Base-by-base conservation (phyloP, 192 early-diverging fungal species). In the Backusella morwellensis region DNA sequence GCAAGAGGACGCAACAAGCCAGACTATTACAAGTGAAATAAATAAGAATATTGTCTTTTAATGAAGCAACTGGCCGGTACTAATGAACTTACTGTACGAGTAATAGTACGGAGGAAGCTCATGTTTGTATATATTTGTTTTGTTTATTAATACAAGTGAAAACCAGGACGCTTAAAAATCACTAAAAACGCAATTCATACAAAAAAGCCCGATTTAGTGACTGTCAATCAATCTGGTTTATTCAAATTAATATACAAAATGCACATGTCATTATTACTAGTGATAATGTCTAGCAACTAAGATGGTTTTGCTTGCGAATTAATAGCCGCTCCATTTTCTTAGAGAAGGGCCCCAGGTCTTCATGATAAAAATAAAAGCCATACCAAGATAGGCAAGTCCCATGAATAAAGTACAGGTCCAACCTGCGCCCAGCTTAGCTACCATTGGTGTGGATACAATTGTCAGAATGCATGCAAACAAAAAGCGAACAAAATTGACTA, bases 401-500 rank as follows among this genome's bases (percentile, higher is more conserved):
- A 83, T 81, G 19, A 82, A 77, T 26, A 88, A 67, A 11, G 83
- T 69, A n/a, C 79, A 70, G 3, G 81, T 80, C 67, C 74, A 84
- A 7, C 85, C 86, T 54, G 84, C 82, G 6, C 87, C 84, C 23
- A 88, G 38, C 14, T 75, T 73, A 35, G 78, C 70, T 4, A 85
- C 79, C 77, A 88, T 83, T 6, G 82, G 84, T 73, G 80, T 83
- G 1, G 85, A 82, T 41, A 84, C 42, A 72, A 80, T 67, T 0
- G 86, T 78, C 29, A 82, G 70, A 38, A 82, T 74, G 75, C 80
- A 85, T 4, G 86, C 84, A 29, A 85, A 11, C 17, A 78, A 41
- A 81, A 85, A 83, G 0, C 82, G 71, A 71, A 81, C 70, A 67
- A 87, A 82, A 54, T 85, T 87, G 26, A 70, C 81, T 3, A 78